These are phyloP conservation scores for Globisporangium uncinulatum DNA, from an alignment of 352 stramenopile genomes.

Conservation along the genomic window DNA sequence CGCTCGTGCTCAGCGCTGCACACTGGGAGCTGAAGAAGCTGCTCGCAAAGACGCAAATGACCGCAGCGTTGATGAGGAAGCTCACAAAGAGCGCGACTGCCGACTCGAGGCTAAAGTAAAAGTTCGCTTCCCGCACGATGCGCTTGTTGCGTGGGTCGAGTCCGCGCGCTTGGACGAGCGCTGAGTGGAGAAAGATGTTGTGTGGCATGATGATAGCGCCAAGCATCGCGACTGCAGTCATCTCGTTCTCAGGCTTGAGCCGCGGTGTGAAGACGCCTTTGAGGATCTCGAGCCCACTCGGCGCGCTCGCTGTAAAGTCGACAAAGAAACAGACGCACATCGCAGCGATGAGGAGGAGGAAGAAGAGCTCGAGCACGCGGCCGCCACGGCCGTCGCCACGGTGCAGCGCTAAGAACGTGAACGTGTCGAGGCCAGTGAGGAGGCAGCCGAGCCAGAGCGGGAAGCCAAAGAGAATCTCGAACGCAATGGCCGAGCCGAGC, in stretches of 20 bases:
- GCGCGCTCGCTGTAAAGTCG: constrained; percentile 59
- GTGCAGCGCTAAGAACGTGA: constrained; percentile 93
- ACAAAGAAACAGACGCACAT: constrained; percentile 94
- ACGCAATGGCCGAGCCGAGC: constrained; percentile 88
- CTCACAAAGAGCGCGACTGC: constrained; percentile 89
- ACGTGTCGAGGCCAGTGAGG: constrained; percentile 85
- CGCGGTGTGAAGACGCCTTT: constrained; percentile 82
- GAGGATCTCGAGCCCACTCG: constrained; percentile 55
- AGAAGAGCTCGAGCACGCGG: constrained; percentile 91
- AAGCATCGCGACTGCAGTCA: constrained; percentile 88
- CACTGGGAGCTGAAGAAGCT: constrained; percentile 88
- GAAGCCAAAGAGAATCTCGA: constrained; percentile 88
- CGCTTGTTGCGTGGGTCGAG: constrained; percentile 49
- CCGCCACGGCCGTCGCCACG: constrained; percentile 71
- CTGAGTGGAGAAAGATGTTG: constrained; percentile 92
- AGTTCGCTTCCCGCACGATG: constrained; percentile 84
- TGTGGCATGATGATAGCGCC: constrained; percentile 94
- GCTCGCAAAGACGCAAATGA: constrained; percentile 91
- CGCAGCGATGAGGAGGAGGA: constrained; percentile 88
- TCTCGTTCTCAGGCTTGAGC: constrained; percentile 70
- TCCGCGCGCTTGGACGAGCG: constrained; percentile 59
- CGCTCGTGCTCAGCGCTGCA: constrained; percentile 38
- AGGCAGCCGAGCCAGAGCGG: constrained; percentile 89
- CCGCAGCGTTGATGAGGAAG: constrained; percentile 94
- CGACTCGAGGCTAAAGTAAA: constrained; percentile 94